Evolutionary conservation across 202 grass and related monocot species (phyloP), one percentile per base, ranked within the genome.

Genomic region (Elaeis oleifera): DNA sequence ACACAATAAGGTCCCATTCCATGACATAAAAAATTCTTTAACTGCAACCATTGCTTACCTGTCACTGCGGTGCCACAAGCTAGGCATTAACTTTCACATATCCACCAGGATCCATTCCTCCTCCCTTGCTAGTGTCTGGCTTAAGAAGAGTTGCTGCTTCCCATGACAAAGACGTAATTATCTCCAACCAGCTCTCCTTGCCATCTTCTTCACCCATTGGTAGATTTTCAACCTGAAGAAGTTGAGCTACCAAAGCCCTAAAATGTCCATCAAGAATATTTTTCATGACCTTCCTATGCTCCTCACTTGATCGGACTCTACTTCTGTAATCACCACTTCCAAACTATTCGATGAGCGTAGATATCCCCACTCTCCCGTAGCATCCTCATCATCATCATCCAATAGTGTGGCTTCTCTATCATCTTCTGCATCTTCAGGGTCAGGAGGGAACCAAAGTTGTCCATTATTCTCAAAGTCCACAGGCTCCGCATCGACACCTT

Each of bases 31-130:
- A 44, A 44, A 44, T 44, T 44, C 36, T 44, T 14, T 44, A 44
- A 44, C 11, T 39, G 36, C 9, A 44, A 44, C 9, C 36, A 13
- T 44, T 11, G 21, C 54, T 75, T 65, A 96, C 91, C 91, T 97
- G 53, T 97, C 84, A 81, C 68, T 74, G 27, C 79, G 88, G 28
- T 25, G 65, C 49, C 88, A 77, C 81, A 86, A 72, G 92, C 84
- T 74, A 97, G 80, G 74, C 92, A 97, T 80, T 97, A 58, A 97
- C 71, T 71, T 97, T 97, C 51, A 97, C 92, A 77, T 97, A 92
- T 23, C 84, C 82, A 71, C 88, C 92, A 76, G 92, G 92, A 29
- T 97, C 92, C 92, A 97, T 97, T 49, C 85, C 79, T 67, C 87
- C 92, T 61, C 83, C 92, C 84, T 91, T 92, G 81, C 92, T 97